Base-by-base conservation (phyloP, 192 early-diverging fungal genomes). In the Nowakowskiella sp. region DNA sequence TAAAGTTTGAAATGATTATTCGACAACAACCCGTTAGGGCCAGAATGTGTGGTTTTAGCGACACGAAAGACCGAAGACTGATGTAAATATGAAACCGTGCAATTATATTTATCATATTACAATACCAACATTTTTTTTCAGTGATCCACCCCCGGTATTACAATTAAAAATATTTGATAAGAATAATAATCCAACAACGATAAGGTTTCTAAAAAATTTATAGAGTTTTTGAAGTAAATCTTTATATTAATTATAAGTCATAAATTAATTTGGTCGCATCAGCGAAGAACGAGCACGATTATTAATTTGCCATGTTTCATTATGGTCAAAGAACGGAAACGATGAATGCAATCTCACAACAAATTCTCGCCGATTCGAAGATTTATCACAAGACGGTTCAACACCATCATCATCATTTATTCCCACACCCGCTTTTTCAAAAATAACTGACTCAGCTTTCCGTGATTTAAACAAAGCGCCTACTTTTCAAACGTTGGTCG, bases 1-100 rank as follows among this genome's bases (percentile, higher is more conserved):
- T n/a, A n/a, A n/a, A n/a, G n/a, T n/a, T n/a, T n/a, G n/a, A n/a
- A n/a, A n/a, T 72, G 8, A 26, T 66, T 4, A 49, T 73, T 23
- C 36, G 64, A 13, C 71, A 73, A 46, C 65, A 68, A 19, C 66
- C 71, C 1, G 43, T 34, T 25, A 44, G 60, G 13, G 64, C 67
- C 4, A 51, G 72, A 2, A 66, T 74, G 51, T 72, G 73, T 42
- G 72, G 72, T 1, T 74, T 74, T 42, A 30, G 53, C 1, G 29
- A 57, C 10, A 64, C 56, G n/a, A 68, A 64, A 46, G 66, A 68
- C 46, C 48, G 60, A 7, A 46, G 66, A 24, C 50, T 62, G 13
- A 58, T 68, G 66, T 68, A 24, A 43, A 59, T 55, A 10, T 48
- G 8, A 30, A 19, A 13, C 19, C 13, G 29, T 55, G 8, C 9